Conservation (phyloP, 495 filamentous ascomycete genomes). For the Lepidopterella palustris region DNA sequence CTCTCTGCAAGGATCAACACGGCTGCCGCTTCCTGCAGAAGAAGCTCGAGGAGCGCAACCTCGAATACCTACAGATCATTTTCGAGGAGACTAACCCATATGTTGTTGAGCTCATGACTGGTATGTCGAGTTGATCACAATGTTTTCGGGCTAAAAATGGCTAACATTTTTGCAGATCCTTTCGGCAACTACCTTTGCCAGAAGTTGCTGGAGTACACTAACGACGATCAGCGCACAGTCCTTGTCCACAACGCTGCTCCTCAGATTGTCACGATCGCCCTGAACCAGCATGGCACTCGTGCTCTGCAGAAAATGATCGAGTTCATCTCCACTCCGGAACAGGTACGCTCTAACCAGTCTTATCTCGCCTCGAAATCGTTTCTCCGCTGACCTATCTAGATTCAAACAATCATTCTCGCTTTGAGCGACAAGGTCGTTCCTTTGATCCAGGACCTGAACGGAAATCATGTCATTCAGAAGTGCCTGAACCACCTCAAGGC, state of each 20-base stretch:
- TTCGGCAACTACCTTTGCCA: slow-evolving; percentile 99
- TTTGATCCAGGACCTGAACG: slow-evolving; percentile 92
- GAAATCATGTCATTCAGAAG: slow-evolving; percentile 98
- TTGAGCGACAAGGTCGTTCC: slow-evolving; percentile 75
- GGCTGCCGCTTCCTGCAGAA: slow-evolving; percentile 93
- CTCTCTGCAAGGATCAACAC: slow-evolving; percentile 92
- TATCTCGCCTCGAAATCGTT: background rate
- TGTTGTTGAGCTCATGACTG: slow-evolving; percentile 93
- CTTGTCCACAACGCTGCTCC: slow-evolving; percentile 82
- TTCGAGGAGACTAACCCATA: slow-evolving; percentile 86
- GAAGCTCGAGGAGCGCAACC: slow-evolving; percentile 85
- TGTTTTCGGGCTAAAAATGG: background rate
- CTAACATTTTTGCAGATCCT: slow-evolving; percentile 53
- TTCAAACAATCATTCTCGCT: slow-evolving; percentile 73
- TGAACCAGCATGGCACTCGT: slow-evolving; percentile 94
- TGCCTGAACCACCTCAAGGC: slow-evolving; percentile 87
- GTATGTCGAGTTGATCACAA: slow-evolving; percentile 36
- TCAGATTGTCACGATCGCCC: slow-evolving; percentile 80
- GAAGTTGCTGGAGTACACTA: slow-evolving; percentile 89
- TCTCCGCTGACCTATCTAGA: slow-evolving; percentile 39
- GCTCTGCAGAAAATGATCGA: slow-evolving; percentile 99
- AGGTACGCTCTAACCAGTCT: slow-evolving; percentile 31
- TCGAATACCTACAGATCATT: slow-evolving; percentile 81
- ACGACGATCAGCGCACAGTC: slow-evolving; percentile 86
- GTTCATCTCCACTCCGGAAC: slow-evolving; percentile 72